Evolutionary conservation across 176 grass and related monocot species (phyloP).

Genomic region (Puya raimondii): DNA sequence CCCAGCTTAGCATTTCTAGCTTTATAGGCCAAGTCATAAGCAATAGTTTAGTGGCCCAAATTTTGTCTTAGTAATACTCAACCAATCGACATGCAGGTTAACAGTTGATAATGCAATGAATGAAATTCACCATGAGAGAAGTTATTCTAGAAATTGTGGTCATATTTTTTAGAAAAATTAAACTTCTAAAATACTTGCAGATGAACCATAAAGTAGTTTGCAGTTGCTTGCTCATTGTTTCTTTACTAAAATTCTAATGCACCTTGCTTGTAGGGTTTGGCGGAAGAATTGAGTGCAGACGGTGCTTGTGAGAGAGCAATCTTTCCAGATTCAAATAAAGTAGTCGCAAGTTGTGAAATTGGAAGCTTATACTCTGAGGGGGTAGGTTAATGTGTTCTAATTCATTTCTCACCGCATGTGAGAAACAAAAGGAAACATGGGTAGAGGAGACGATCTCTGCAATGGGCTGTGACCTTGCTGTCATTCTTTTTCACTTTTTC

Average conservation of each 20-base stretch:
- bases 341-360: slow-evolving; percentile 73
- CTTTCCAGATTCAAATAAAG: slow-evolving; percentile 68
- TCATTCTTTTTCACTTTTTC: slow-evolving; percentile 4
- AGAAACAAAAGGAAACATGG: background rate
- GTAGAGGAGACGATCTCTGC: background rate
- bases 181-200: too few relatives aligned
- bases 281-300: slow-evolving; percentile 58
- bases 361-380: slow-evolving; percentile 68
- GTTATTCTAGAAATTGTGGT: too few relatives aligned
- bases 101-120: too few relatives aligned
- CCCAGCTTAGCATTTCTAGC: too few relatives aligned
- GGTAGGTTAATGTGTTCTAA: slow-evolving; percentile 26
- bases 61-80: too few relatives aligned
- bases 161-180: too few relatives aligned
- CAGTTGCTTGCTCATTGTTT: too few relatives aligned
- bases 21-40: too few relatives aligned
- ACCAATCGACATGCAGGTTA: too few relatives aligned
- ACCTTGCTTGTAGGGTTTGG: slow-evolving; percentile 41
- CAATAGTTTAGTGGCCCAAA: too few relatives aligned
- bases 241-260: slow-evolving; percentile 1
- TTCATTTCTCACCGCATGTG: background rate
- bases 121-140: too few relatives aligned
- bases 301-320: slow-evolving; percentile 83
- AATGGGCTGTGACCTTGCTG: background rate
- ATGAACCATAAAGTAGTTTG: too few relatives aligned